Evolutionary conservation across 495 filamentous ascomycete genomes (phyloP), one percentile per base, ranked within the genome.

Genomic region (Neurospora tetrasperma): DNA sequence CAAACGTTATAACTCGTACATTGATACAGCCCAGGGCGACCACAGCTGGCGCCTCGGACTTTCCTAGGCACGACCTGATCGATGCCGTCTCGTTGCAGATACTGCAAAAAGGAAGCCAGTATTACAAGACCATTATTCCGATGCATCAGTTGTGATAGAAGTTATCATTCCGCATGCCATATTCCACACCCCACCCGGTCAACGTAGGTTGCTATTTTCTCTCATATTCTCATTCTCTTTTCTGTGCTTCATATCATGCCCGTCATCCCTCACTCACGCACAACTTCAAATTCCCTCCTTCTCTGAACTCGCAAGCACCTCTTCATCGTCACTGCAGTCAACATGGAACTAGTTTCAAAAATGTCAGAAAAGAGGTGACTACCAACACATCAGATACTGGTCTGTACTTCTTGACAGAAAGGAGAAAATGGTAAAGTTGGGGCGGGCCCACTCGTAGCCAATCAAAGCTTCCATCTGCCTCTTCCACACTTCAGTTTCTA

Each of bases 151-250:
- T 76, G 75, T 59, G 31, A 6, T 14, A 70, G 42, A 40, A 39
- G 27, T 42, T 76, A 74, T 69, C 75, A 76, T 70, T 38, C 73
- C 5, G 48, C 68, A 71, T 76, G 75, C 42, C 75, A 76, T 59
- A 70, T 16, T 70, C 75, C 74, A 20, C 54, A 70, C n/a, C 74
- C 74, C 41, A 69, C 35, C 69, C 38, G 48, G 23, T 41, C 44
- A 20, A 42, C 35, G 66, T 44, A 73, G 31, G 38, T 70, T 70
- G 1, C 23, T 23, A 46, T 71, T 23, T 54, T 42, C 38, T 44
- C 18, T 69, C 62, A 16, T 27, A 31, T 2, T 5, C 3, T 38
- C 5, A 1, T 72, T 38, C 6, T 31, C 39, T 23, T n/a, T 27
- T 62, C 7, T 39, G 23, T 40, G n/a, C 54, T 43, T 20, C 35